phyloP scores from a whole-genome alignment of 129 eudicot species.

The Cynara cardunculus region DNA sequence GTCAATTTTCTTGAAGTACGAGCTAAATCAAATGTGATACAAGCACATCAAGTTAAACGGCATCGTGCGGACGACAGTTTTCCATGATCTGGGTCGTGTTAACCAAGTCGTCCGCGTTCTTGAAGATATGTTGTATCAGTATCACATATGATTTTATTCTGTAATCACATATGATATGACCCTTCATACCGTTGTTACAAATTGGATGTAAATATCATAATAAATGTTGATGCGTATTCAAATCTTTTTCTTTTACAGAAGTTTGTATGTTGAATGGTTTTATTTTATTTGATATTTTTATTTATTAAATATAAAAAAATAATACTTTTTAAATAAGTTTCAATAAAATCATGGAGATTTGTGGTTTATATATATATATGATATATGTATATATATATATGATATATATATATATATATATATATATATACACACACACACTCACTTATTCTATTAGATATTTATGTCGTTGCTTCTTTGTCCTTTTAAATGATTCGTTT shows the following conservation, averaged over 20 bases:
- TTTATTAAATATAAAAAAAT: no score
- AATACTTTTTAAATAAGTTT: no score
- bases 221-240: no score
- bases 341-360: neutral
- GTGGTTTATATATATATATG: neutral
- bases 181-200: neutral
- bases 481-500: conserved; percentile 7
- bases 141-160: neutral
- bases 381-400: no score
- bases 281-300: no score
- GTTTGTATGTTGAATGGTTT: neutral
- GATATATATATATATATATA: no score
- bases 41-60: no score
- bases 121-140: neutral
- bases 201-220: neutral
- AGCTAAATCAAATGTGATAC: neutral
- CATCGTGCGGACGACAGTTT: no score
- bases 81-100: neutral
- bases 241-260: no score
- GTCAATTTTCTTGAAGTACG: neutral
- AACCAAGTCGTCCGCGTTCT: neutral
- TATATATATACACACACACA: no score
- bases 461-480: conserved; percentile 7
- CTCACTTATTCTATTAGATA: neutral
- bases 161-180: neutral